Evolutionary conservation across 495 filamentous ascomycete species (phyloP).

Genomic region (Hamigera avellanea): DNA sequence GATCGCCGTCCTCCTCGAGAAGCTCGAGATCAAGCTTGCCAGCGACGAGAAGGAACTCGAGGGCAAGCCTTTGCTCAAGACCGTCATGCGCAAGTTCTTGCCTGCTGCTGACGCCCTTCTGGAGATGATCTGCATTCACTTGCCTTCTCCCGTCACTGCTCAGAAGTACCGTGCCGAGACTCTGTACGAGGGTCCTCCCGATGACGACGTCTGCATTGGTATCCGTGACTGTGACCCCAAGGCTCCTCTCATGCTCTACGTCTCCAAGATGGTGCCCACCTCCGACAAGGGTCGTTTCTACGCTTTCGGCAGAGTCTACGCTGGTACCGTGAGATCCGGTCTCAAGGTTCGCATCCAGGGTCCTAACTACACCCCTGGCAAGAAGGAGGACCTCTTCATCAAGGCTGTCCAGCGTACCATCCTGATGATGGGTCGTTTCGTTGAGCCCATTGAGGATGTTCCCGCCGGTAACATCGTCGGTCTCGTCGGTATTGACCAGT

Average conservation of each 20-base stretch:
- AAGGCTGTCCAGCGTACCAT: slow-evolving; percentile 99
- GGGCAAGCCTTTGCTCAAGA: slow-evolving; percentile 94
- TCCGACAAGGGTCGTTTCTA: slow-evolving; percentile 99
- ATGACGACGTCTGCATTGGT: slow-evolving; percentile 85
- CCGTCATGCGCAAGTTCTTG: slow-evolving; percentile 96
- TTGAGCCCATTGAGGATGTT: slow-evolving; percentile 98
- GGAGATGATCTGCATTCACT: slow-evolving; percentile 99
- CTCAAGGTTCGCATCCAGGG: slow-evolving; percentile 99
- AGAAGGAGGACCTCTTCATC: slow-evolving; percentile 98
- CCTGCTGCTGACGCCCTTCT: slow-evolving; percentile 95
- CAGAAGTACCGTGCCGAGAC: slow-evolving; percentile 98
- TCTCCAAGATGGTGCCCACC: slow-evolving; percentile 99
- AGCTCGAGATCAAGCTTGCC: slow-evolving; percentile 85
- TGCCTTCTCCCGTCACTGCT: slow-evolving; percentile 90
- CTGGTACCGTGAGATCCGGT: slow-evolving; percentile 93
- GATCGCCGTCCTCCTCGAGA: slow-evolving; percentile 66
- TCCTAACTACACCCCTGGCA: slow-evolving; percentile 94
- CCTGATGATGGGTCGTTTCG: slow-evolving; percentile 99
- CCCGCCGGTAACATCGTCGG: slow-evolving; percentile 98
- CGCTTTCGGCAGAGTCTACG: slow-evolving; percentile 99
- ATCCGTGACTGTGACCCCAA: slow-evolving; percentile 98
- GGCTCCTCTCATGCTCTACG: slow-evolving; percentile 98
- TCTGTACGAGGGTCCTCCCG: slow-evolving; percentile 91
- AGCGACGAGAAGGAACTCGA: slow-evolving; percentile 83
- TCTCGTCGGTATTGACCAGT: slow-evolving; percentile 98